These are phyloP conservation scores for Apiospora phragmitis DNA, from an alignment of 2,329 filamentous ascomycete species.

Conservation along the genomic window DNA sequence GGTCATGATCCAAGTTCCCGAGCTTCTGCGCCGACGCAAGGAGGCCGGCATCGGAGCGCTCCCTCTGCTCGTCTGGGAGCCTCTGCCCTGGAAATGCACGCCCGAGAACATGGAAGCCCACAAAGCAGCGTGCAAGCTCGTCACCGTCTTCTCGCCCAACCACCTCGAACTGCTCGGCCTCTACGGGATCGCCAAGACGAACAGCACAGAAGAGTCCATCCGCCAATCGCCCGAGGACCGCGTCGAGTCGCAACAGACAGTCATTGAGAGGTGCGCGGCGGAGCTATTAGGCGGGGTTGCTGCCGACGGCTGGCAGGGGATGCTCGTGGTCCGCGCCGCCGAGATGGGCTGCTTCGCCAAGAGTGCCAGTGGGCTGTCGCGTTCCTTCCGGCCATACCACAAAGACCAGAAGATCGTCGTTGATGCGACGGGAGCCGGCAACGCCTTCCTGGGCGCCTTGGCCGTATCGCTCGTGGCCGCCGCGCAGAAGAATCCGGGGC, in stretches of 20 bases:
- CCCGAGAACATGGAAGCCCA: constrained; percentile 26
- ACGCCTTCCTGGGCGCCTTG: constrained; percentile 36
- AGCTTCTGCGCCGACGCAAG: constrained; percentile 19
- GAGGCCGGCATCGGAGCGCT: neutral
- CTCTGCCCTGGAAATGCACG: constrained; percentile 19
- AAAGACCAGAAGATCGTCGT: constrained; percentile 22
- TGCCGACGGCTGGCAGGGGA: neutral
- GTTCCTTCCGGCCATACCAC: constrained; percentile 29
- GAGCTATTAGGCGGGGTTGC: constrained; percentile 26
- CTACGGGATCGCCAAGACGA: constrained; percentile 15
- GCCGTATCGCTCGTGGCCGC: constrained; percentile 23
- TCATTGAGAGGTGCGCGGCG: constrained; percentile 16
- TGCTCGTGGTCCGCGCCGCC: constrained; percentile 31
- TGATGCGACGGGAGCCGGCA: constrained; percentile 38
- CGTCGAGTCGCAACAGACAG: constrained; percentile 14
- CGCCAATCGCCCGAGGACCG: constrained; percentile 22
- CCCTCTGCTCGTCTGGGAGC: constrained; percentile 19
- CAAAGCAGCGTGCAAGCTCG: constrained; percentile 24
- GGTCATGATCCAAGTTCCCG: constrained; percentile 20
- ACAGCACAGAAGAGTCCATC: neutral
- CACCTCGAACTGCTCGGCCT: constrained; percentile 34
- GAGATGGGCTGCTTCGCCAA: constrained; percentile 31
- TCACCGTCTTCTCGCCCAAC: constrained; percentile 38
- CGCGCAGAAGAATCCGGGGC: neutral
- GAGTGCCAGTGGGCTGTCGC: constrained; percentile 20